Conservation (phyloP, 1,284 basidiomycete species). For the Cryptococcus wingfieldii region DNA sequence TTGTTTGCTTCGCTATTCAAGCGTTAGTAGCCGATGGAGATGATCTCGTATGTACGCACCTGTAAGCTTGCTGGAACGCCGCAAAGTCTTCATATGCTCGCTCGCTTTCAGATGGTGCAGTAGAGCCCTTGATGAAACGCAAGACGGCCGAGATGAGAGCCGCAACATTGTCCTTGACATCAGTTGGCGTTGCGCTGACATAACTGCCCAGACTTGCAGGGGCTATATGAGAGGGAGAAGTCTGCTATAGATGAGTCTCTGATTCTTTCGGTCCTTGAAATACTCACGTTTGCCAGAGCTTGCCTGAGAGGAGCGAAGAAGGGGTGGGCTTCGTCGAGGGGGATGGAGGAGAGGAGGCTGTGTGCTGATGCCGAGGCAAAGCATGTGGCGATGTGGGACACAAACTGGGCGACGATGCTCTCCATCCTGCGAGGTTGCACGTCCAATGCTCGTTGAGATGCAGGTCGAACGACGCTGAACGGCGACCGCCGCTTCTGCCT, state of each 20-base stretch:
- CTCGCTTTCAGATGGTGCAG: conserved; percentile 3
- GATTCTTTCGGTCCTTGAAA: no score
- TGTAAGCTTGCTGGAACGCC: conserved; percentile 22
- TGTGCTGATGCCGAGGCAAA: conserved; percentile 13
- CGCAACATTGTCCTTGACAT: conserved; percentile 19
- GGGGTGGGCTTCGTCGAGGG: conserved; percentile 22
- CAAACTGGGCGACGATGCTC: conserved; percentile 16
- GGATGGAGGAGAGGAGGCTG: conserved; percentile 25
- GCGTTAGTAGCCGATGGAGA: background rate
- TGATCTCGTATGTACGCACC: conserved; percentile 16
- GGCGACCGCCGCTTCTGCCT: no score
- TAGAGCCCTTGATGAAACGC: conserved; percentile 17
- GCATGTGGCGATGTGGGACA: conserved; percentile 13
- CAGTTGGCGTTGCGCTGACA: conserved; percentile 2
- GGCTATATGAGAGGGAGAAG: background rate
- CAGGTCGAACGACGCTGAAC: no score
- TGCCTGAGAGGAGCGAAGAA: conserved; percentile 27
- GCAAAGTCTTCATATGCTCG: conserved; percentile 22
- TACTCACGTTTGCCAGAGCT: conserved; percentile 8
- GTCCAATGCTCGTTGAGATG: no score
- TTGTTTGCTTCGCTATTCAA: conserved; percentile 31
- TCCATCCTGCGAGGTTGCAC: conserved; percentile 4
- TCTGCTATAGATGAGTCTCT: background rate
- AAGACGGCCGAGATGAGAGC: conserved; percentile 25
- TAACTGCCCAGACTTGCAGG: background rate